phyloP scores from a whole-genome alignment of 345 rosid genomes.

The Camelina hispida region DNA sequence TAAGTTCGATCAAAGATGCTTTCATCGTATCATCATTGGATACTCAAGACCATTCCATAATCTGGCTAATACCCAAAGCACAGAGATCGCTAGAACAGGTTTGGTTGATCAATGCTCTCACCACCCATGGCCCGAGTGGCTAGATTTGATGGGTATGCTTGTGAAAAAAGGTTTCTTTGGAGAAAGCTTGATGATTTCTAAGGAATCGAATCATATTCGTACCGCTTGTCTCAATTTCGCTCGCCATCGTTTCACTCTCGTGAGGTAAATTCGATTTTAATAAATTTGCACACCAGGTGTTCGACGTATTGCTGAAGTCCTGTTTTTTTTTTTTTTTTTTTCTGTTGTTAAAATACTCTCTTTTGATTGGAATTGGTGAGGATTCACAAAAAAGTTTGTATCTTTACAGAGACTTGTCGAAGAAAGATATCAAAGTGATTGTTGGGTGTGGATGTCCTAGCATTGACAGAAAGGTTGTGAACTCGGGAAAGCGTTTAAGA shows the following conservation, averaged over 20 bases:
- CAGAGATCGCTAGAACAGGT: slow-evolving; percentile 35
- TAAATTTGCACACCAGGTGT: slow-evolving; percentile 26
- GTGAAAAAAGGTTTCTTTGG: slow-evolving; percentile 64
- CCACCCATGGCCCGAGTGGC: slow-evolving; percentile 91
- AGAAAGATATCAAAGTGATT: slow-evolving; percentile 69
- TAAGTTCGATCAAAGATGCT: slow-evolving; percentile 29
- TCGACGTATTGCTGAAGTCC: slow-evolving; percentile 14
- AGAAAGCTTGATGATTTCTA: slow-evolving; percentile 50
- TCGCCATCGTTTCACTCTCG: slow-evolving; percentile 63
- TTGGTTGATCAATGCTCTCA: slow-evolving; percentile 54
- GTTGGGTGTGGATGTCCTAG: slow-evolving; percentile 87
- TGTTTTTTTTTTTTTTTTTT: background rate
- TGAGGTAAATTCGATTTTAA: slow-evolving; percentile 54
- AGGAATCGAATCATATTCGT: slow-evolving; percentile 64
- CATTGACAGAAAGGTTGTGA: slow-evolving; percentile 85
- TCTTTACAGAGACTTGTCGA: slow-evolving; percentile 64
- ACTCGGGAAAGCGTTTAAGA: slow-evolving; percentile 85
- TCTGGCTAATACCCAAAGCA: slow-evolving; percentile 33
- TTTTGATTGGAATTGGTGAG: background rate
- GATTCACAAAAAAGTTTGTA: background rate
- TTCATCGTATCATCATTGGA: slow-evolving; percentile 24
- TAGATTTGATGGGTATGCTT: slow-evolving; percentile 64
- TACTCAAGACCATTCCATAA: slow-evolving; percentile 36
- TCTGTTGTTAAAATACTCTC: background rate
- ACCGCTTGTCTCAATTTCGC: slow-evolving; percentile 86